Evolutionary conservation across 768 basidiomycete species (phyloP).

Genomic region (Trametes cingulata): DNA sequence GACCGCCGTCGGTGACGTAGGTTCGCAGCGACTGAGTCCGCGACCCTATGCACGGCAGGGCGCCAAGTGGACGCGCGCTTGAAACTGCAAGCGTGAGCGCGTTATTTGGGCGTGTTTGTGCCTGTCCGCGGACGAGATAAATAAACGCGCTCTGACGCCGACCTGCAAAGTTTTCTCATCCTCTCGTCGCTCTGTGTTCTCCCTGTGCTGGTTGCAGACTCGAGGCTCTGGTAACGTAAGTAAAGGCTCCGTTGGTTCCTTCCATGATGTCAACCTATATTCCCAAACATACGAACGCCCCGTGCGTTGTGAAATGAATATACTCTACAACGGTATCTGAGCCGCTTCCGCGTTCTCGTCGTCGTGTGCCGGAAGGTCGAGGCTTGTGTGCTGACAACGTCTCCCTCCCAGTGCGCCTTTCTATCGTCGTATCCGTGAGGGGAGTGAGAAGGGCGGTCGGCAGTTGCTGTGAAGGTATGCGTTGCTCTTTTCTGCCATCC

Average conservation of each 20-base stretch:
- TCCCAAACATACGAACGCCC: conserved; percentile 30
- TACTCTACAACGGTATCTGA: conserved; percentile 31
- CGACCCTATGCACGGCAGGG: no score
- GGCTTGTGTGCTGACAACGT: conserved; percentile 16
- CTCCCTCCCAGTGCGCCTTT: neutral
- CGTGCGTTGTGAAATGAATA: conserved; percentile 24
- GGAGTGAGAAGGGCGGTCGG: neutral
- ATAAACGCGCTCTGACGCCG: neutral
- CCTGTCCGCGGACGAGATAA: neutral
- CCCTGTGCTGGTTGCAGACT: no score
- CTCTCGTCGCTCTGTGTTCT: neutral
- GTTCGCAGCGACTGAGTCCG: no score
- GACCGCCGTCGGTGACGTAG: no score
- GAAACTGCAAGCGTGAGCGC: neutral
- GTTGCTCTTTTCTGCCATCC: neutral
- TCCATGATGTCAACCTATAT: conserved; percentile 22
- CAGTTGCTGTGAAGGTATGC: conserved; percentile 22
- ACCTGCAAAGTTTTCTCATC: neutral
- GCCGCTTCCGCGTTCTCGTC: neutral
- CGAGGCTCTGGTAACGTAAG: conserved; percentile 6
- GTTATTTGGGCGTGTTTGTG: conserved; percentile 3
- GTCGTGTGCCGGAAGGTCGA: neutral
- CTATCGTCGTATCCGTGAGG: neutral
- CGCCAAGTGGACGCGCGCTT: no score
- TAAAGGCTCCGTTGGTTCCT: neutral